Evolutionary conservation across 1,284 basidiomycete genomes (phyloP), one percentile per base, ranked within the genome.

Genomic region (Ceratobasidium sp.): DNA sequence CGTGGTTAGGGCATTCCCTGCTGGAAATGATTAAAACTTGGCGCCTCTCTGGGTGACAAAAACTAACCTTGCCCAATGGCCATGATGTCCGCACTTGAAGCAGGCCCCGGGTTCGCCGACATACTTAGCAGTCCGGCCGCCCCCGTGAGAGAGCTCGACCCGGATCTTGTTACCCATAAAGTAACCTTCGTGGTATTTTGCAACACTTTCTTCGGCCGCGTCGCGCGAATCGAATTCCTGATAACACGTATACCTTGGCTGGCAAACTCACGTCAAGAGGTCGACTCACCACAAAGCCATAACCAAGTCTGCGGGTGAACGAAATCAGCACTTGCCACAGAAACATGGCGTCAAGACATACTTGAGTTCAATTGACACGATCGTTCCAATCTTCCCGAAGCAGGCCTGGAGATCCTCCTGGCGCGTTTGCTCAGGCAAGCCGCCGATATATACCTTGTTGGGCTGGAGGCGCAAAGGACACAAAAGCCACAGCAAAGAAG

Each of bases 91-190:
- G 75, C 93, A 94, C 78, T 88, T 92, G 83, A 94, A 94, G 80
- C 93, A 94, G 66, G 92, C 90, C 11, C 92, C 92, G 34, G 92
- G 91, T 74, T 93, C 93, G 29, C 89, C 89, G 29, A 86, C 83
- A 76, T 89, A 90, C 80, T 92, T 93, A 11, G 90, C 89, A n/a
- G 89, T 89, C 76, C 91, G 86, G 27, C 91, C 90, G 72, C 92
- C 92, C 22, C 92, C 92, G 81, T 90, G 91, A 54, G 93, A 94
- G 19, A 91, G 82, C 80, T 94, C 93, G 14, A 94, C 93, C 19
- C 90, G 89, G 75, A 94, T 93, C 83, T 92, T 92, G 81, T 92
- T 93, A 53, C 93, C 92, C 91, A 94, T 92, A 80, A 94, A 94
- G 76, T 85, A 90, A 48, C 76, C 92, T 84, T 94, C 92, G 78